Conservation (phyloP, 148 eudicot species). For the Spergularia bocconei region DNA sequence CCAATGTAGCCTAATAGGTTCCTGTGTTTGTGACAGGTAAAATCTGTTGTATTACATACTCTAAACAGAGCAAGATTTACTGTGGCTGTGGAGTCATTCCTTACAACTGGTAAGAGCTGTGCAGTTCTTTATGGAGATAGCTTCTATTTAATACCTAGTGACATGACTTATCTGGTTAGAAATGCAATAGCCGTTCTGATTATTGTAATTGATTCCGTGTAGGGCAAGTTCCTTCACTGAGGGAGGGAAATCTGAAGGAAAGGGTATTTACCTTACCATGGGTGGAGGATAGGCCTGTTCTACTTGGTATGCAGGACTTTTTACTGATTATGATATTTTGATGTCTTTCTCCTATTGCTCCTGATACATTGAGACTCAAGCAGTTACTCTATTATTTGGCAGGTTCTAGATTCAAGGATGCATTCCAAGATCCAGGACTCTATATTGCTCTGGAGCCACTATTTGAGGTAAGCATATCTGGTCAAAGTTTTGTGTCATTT, state of each 20-base stretch:
- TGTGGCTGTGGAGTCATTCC: conserved; percentile 86
- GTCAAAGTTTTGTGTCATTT: background rate
- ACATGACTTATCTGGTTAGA: background rate
- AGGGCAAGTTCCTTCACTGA: conserved; percentile 84
- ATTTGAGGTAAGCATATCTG: conserved; percentile 61
- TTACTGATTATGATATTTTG: background rate
- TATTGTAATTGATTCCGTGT: conserved; percentile 10
- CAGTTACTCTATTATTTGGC: conserved; percentile 22
- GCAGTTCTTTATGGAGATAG: background rate
- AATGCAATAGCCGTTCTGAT: conserved; percentile 3
- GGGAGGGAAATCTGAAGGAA: conserved; percentile 91
- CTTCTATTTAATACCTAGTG: background rate
- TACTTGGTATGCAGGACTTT: conserved; percentile 54
- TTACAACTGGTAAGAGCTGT: conserved; percentile 64
- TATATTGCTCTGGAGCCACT: conserved; percentile 71
- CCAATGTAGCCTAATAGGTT: conserved; percentile 8
- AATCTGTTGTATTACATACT: conserved; percentile 85
- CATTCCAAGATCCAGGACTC: conserved; percentile 85
- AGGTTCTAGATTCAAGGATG: conserved; percentile 94
- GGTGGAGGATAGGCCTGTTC: conserved; percentile 69
- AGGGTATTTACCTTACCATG: conserved; percentile 70
- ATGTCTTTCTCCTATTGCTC: background rate
- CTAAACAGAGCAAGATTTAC: conserved; percentile 85
- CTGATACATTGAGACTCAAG: conserved; percentile 13
- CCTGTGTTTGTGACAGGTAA: conserved; percentile 51